phyloP scores from a whole-genome alignment of 176 grass and related monocot genomes.

The Avena eriantha region DNA sequence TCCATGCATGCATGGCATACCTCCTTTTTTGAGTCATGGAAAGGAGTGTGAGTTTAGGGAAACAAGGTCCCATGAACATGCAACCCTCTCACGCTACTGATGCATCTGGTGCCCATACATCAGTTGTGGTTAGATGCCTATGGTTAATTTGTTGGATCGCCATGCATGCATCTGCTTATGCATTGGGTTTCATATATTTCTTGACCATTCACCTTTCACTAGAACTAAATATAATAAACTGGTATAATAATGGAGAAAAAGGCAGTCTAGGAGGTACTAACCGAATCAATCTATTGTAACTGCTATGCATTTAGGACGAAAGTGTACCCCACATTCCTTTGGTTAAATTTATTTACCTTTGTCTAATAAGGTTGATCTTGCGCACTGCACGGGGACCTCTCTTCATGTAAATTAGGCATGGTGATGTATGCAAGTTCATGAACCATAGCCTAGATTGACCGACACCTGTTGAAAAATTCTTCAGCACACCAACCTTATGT shows the following conservation, averaged over 20 bases:
- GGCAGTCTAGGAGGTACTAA: conserved; percentile 28
- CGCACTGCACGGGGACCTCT: conserved; percentile 38
- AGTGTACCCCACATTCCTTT: background rate
- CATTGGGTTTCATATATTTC: background rate
- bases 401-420: conserved; percentile 30
- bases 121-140: too few relatives aligned
- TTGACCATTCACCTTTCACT: background rate
- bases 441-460: background rate
- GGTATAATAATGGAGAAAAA: background rate
- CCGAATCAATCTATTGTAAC: conserved; percentile 3
- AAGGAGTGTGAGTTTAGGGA: conserved; percentile 50
- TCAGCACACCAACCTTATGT: conserved; percentile 40
- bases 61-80: conserved; percentile 50
- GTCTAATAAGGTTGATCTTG: background rate
- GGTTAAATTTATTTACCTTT: background rate
- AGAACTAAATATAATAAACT: conserved; percentile 21
- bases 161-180: conserved; percentile 31
- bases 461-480: conserved; percentile 39
- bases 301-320: conserved; percentile 28
- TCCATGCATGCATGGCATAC: background rate
- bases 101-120: background rate
- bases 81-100: background rate
- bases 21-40: conserved; percentile 43
- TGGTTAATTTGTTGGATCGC: conserved; percentile 28
- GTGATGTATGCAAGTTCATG: background rate